Percentiles rank a stretch among this genome's conserved stretches.
These are phyloP conservation scores for Purpureocillium takamizusanense DNA, from an alignment of 2,329 filamentous ascomycete genomes.

Conservation along the genomic window DNA sequence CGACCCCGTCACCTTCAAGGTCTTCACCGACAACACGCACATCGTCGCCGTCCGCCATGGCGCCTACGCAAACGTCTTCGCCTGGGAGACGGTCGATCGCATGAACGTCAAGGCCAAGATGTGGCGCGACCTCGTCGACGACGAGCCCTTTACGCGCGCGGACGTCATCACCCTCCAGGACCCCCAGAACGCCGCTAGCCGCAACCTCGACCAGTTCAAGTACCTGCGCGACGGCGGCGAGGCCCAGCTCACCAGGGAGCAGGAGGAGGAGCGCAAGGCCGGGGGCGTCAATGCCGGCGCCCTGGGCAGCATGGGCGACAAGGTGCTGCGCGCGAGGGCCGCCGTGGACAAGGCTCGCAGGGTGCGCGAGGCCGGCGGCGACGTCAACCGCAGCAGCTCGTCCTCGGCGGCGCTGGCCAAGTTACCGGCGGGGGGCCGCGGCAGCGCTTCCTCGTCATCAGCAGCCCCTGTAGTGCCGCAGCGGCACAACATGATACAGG, in stretches of 20 bases:
- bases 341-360: slow-evolving; percentile 85
- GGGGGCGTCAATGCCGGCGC: slow-evolving; percentile 71
- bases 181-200: slow-evolving; percentile 75
- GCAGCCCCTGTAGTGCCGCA: slow-evolving; percentile 8
- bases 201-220: slow-evolving; percentile 83
- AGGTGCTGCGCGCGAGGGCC: slow-evolving; percentile 84
- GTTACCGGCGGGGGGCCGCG: slow-evolving; percentile 4
- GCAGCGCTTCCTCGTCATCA: too few relatives aligned
- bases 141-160: slow-evolving; percentile 75
- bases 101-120: slow-evolving; percentile 96
- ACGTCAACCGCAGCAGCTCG: slow-evolving; percentile 45
- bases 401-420: slow-evolving; percentile 9
- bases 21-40: slow-evolving; percentile 96
- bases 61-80: slow-evolving; percentile 87
- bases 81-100: slow-evolving; percentile 89
- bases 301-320: slow-evolving; percentile 67
- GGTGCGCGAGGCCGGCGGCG: slow-evolving; percentile 53
- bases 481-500: slow-evolving; percentile 34
- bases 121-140: slow-evolving; percentile 85
- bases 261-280: slow-evolving; percentile 56
- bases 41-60: slow-evolving; percentile 77
- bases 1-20: slow-evolving; percentile 94
- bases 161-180: slow-evolving; percentile 97
- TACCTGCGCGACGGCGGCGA: slow-evolving; percentile 76
- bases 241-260: slow-evolving; percentile 57